Evolutionary conservation across 2,329 filamentous ascomycete species (phyloP), one percentile per base, ranked within the genome.

Genomic region (Mollisiaceae sp.): DNA sequence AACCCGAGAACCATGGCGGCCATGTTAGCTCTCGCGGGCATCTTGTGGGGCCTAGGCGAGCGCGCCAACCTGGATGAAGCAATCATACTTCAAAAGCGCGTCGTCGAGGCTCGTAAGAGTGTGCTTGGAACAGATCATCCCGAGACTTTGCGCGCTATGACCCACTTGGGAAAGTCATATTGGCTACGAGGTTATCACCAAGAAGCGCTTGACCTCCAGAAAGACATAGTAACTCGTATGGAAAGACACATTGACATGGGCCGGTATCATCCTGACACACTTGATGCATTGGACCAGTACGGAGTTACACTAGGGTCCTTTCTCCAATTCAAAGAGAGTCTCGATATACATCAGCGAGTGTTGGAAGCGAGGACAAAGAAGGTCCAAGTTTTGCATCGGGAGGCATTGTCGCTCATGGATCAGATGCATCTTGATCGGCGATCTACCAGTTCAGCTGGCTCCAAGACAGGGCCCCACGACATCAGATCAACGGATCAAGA

Each of bases 171-270:
- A 18, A n/a, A 20, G 43, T 45, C 43, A n/a, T 45, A 45, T 18
- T 45, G 43, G 43, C 43, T 45, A 8, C 43, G n/a, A n/a, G 43
- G 43, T n/a, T 20, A 45, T n/a, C n/a, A 45, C n/a, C 43, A 45
- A 4, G 43, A 45, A 18, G 43, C 43, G 15, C 43, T 45, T 2
- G n/a, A 45, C 14, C n/a, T 45, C 8, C 43, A 45, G n/a, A 6
- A 45, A 20, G 15, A n/a, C 14, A 45, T 18, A 2, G n/a, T 18
- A 45, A 20, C 14, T 45, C 43, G 43, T 8, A 45, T 45, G 43
- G 18, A 20, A 45, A 2, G 8, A 45, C 38, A 41, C 15, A 4
- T 2, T 12, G 43, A n/a, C 43, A 18, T 45, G 43, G 43, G 43
- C n/a, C 8, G 4, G 18, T 8, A 45, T 4, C 43, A 45, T n/a